Evolutionary conservation across 1,139 yeast species (phyloP).

Genomic region (Meyerozyma guilliermondii): DNA sequence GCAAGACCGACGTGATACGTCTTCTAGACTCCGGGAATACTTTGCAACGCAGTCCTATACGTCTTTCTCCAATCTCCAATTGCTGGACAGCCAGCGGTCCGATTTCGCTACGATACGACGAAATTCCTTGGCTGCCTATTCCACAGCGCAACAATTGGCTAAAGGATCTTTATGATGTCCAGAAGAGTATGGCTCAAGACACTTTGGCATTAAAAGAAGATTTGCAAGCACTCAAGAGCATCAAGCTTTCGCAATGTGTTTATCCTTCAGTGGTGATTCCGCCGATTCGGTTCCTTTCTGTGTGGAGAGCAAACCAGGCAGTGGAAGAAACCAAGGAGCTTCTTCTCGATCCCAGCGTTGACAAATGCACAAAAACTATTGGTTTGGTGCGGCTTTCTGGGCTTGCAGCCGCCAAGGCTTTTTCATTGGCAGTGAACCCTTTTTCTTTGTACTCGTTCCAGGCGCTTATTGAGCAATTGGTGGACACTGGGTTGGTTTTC

Average conservation of each 20-base stretch:
- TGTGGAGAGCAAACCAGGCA: slow-evolving; percentile 14
- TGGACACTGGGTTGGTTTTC: slow-evolving; percentile 25
- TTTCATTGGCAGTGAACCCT: slow-evolving; percentile 23
- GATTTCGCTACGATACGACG: neutral
- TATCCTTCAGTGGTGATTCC: slow-evolving; percentile 11
- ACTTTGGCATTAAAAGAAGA: neutral
- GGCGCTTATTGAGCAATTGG: slow-evolving; percentile 27
- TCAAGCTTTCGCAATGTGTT: slow-evolving; percentile 10
- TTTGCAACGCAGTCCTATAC: neutral
- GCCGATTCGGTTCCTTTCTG: slow-evolving; percentile 7
- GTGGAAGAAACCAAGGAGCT: slow-evolving; percentile 7
- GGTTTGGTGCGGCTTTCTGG: slow-evolving; percentile 16
- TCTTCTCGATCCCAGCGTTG: slow-evolving; percentile 7
- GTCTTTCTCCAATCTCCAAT: neutral
- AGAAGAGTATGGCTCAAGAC: neutral
- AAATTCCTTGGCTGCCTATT: neutral
- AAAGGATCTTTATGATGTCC: neutral
- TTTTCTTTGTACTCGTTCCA: slow-evolving; percentile 26
- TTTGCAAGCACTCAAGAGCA: neutral
- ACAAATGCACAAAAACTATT: slow-evolving; percentile 12
- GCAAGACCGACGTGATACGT: neutral
- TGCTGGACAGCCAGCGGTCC: neutral
- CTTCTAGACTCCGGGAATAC: neutral
- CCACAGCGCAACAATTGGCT: neutral
- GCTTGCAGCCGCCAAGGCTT: slow-evolving; percentile 17